Percentiles rank a stretch among this genome's conserved stretches.
These are phyloP conservation scores for Ceratocystis eucalypticola DNA, from an alignment of 2,329 filamentous ascomycete species.

Conservation along the genomic window DNA sequence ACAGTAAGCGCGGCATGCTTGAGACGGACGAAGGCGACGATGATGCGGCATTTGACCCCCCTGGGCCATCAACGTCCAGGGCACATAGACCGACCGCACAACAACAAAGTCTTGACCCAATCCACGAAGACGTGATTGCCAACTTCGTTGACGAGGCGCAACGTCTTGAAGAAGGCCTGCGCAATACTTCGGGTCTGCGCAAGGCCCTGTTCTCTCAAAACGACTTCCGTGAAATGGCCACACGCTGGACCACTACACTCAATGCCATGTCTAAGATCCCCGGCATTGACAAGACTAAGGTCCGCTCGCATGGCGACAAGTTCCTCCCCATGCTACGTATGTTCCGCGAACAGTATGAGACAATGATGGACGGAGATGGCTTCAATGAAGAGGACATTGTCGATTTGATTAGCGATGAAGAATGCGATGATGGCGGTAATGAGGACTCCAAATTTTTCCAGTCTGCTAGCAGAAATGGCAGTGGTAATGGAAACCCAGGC, in stretches of 20 bases:
- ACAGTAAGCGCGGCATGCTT: background rate
- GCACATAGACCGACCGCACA: conserved; percentile 25
- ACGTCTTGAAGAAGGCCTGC: conserved; percentile 44
- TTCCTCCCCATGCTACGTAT: conserved; percentile 46
- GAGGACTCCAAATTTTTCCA: conserved; percentile 38
- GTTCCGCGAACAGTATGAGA: conserved; percentile 34
- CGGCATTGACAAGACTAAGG: conserved; percentile 49
- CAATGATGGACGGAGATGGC: conserved; percentile 32
- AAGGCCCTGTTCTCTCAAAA: conserved; percentile 53
- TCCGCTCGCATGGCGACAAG: conserved; percentile 44
- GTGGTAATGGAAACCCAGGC: conserved; percentile 19
- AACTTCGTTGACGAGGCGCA: conserved; percentile 53
- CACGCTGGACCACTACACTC: conserved; percentile 49
- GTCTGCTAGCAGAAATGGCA: conserved; percentile 28
- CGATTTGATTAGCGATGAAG: conserved; percentile 40
- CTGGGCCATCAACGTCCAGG: conserved; percentile 21
- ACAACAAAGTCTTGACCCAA: conserved; percentile 32
- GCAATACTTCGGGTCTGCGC: conserved; percentile 44
- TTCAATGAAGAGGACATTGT: conserved; percentile 33
- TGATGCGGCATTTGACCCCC: conserved; percentile 36
- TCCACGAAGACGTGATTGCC: conserved; percentile 50
- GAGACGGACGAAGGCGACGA: conserved; percentile 27
- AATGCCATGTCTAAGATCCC: conserved; percentile 50
- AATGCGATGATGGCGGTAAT: conserved; percentile 27
- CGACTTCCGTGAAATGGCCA: conserved; percentile 59